These are phyloP conservation scores for Ophiocordyceps camponoti-leonardi DNA, from an alignment of 2,329 filamentous ascomycete genomes.

Conservation along the genomic window DNA sequence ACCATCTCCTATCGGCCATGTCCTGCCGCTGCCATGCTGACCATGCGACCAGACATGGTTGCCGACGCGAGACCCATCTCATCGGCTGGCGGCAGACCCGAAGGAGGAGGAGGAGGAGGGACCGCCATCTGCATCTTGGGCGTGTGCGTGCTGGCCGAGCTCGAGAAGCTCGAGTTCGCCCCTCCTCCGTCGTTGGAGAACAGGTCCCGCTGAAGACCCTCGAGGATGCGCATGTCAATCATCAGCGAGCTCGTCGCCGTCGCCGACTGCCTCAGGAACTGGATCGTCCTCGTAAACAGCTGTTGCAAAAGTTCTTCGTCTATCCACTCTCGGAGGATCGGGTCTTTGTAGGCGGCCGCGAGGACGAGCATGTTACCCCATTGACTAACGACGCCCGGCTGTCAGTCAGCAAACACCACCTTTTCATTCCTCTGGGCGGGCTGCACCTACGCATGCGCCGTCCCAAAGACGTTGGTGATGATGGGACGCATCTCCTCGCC, in stretches of 20 bases:
- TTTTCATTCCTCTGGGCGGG: no score
- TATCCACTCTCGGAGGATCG: slow-evolving; percentile 40
- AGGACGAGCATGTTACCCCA: slow-evolving; percentile 93
- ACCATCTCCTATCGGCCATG: background rate
- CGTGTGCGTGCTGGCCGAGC: slow-evolving; percentile 13
- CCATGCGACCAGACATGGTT: slow-evolving; percentile 1
- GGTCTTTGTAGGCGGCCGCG: slow-evolving; percentile 59
- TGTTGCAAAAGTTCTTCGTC: slow-evolving; percentile 33
- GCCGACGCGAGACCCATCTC: background rate
- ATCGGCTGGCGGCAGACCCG: background rate
- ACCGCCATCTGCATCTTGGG: slow-evolving; percentile 6
- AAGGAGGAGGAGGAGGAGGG: slow-evolving; percentile 1
- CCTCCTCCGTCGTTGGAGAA: slow-evolving; percentile 14
- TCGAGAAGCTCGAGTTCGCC: slow-evolving; percentile 26
- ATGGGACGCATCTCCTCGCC: slow-evolving; percentile 46
- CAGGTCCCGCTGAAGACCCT: slow-evolving; percentile 32
- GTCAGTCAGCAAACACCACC: slow-evolving; percentile 3
- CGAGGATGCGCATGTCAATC: slow-evolving; percentile 59
- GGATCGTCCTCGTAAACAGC: slow-evolving; percentile 58
- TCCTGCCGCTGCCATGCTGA: background rate
- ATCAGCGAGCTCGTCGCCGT: slow-evolving; percentile 59
- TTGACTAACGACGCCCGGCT: slow-evolving; percentile 41
- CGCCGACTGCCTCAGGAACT: slow-evolving; percentile 52
- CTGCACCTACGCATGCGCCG: slow-evolving; percentile 73
- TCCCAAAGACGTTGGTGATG: slow-evolving; percentile 93